Conservation (phyloP, 441 rosid genomes). For the Croton setiger region DNA sequence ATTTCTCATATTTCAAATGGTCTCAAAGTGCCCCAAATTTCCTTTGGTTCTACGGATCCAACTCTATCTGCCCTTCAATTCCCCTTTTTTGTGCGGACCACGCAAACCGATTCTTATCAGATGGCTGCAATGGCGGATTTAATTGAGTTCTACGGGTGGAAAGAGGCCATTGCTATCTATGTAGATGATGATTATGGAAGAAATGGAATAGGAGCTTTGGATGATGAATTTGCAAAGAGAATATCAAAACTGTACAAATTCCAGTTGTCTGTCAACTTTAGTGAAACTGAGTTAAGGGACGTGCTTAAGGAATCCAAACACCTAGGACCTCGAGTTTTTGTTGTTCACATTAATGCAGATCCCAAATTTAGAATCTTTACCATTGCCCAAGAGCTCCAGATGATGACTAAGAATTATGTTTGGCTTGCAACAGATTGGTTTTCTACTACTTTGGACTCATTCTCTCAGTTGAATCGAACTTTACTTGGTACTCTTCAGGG, state of each 20-base stretch:
- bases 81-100: conserved; percentile 72
- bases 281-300: conserved; percentile 32
- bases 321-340: conserved; percentile 66
- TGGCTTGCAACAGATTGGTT: conserved; percentile 97
- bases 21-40: conserved; percentile 70
- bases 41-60: conserved; percentile 88
- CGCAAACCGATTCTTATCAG: conserved; percentile 67
- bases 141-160: conserved; percentile 64
- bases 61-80: conserved; percentile 83
- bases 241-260: conserved; percentile 51
- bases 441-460: conserved; percentile 66
- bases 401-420: conserved; percentile 65
- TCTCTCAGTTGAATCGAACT: conserved; percentile 31
- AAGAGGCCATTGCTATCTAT: conserved; percentile 59
- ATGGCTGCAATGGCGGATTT: conserved; percentile 83
- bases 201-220: conserved; percentile 63
- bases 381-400: conserved; percentile 54
- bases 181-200: conserved; percentile 81
- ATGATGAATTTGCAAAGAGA: conserved; percentile 51
- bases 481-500: conserved; percentile 46
- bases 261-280: conserved; percentile 42
- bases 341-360: conserved; percentile 70
- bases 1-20: conserved; percentile 57
- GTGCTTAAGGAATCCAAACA: conserved; percentile 47
- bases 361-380: conserved; percentile 58